Base-by-base conservation (phyloP, 441 rosid species). In the Theobroma grandiflorum region DNA sequence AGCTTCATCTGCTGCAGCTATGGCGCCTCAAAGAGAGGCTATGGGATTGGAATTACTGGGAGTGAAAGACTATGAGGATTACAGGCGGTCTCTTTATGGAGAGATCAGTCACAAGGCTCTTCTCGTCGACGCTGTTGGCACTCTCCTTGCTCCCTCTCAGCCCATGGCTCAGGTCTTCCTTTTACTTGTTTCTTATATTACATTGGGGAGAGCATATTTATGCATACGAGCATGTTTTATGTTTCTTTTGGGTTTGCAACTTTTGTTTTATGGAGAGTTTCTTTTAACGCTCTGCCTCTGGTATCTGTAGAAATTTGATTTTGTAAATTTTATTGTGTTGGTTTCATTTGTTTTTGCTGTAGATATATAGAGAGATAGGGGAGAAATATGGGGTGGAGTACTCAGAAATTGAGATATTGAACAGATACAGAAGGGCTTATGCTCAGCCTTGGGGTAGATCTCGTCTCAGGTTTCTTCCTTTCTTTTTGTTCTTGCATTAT, bases 361-460 rank as follows among this genome's bases (percentile, higher is more conserved):
- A 96, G 99, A 94, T 96, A 84, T 94, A 94, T 74, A 91, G 91
- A 87, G 80, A 86, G 77, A 87, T 96, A 0, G 98, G 99, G 52
- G 92, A 92, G 87, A 96, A 94, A 84, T 96, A 96, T 63, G 99
- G 99, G 18, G 99, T 96, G 52, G 81, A 80, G 82, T 96, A 90
- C 86, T 89, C 98, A 1, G 98, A 94, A 85, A 81, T 81, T 86
- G 99, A 94, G 92, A 94, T 94, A 86, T 82, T 96, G 79, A 80
- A 79, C 76, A 85, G 97, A 85, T 96, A 91, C 85, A 84, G 98
- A 84, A 78, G 92, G 85, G 99, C 99, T 80, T 96, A 96, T 84
- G 92, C 81, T 86, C 95, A 93, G 78, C 99, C 98, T 74, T 96
- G 98, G 99, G 98, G 98, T 2, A 86, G 85, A 84, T 96, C 98